A percentile compares a stretch with the other conserved stretches of the same genome.
phyloP scores from a whole-genome alignment of 169 alveolate genomes.

The Plasmodium berghei region DNA sequence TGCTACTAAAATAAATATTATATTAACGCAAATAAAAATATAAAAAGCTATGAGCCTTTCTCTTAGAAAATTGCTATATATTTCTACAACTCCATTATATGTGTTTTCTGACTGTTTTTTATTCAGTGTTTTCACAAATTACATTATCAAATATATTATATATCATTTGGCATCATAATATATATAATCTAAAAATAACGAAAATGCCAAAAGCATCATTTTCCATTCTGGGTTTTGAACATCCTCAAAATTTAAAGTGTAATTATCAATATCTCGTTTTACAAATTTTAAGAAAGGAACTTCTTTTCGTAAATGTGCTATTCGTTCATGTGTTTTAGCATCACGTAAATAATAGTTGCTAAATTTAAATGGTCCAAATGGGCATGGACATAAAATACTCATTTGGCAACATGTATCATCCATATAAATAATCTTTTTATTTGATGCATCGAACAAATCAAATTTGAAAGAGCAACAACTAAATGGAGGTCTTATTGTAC shows the following conservation, averaged over 20 bases:
- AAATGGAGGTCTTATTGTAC: constrained; percentile 51
- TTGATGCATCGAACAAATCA: constrained; percentile 68
- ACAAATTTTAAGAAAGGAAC: constrained; percentile 65
- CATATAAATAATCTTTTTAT: constrained; percentile 57
- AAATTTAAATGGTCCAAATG: constrained; percentile 61
- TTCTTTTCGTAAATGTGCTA: constrained; percentile 61
- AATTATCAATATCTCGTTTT: constrained; percentile 58
- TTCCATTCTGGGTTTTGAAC: constrained; percentile 70
- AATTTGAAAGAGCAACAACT: constrained; percentile 67
- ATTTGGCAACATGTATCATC: constrained; percentile 72
- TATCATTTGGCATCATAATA: constrained; percentile 18
- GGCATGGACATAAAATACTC: constrained; percentile 51
- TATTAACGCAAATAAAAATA: too few species aligned
- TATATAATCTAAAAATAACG: constrained; percentile 58
- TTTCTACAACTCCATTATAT: too few species aligned
- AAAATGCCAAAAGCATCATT: constrained; percentile 73
- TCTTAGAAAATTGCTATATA: too few species aligned
- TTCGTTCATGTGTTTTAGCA: constrained; percentile 53
- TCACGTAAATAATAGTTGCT: constrained; percentile 67
- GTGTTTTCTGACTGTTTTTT: too few species aligned
- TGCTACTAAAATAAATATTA: too few species aligned
- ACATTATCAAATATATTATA: too few species aligned
- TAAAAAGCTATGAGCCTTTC: too few species aligned
- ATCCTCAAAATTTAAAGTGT: constrained; percentile 48
- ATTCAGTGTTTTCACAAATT: too few species aligned